phyloP scores from a whole-genome alignment of 1,284 basidiomycete species.

The Leccinum fallax region DNA sequence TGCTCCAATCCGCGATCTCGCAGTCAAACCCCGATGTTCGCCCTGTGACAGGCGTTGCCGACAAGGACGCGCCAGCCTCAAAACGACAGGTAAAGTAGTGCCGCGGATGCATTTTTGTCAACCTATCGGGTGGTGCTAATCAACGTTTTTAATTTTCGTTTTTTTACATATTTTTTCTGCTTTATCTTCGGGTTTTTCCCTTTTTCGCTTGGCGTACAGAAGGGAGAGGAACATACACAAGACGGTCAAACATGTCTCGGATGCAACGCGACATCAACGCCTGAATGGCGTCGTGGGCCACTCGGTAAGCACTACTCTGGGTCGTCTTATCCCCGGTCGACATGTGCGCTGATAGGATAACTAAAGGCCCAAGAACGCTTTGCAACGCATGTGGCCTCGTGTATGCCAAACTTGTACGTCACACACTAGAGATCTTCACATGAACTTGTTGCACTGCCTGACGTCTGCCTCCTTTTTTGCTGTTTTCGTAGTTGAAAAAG shows the following conservation, averaged over 20 bases:
- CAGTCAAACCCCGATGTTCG: constrained; percentile 34
- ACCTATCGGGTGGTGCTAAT: constrained; percentile 14
- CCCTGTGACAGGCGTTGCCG: constrained; percentile 20
- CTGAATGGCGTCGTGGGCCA: constrained; percentile 80
- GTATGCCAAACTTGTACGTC: constrained; percentile 59
- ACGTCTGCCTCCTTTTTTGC: constrained; percentile 13
- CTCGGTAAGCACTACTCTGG: constrained; percentile 53
- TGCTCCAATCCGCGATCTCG: constrained; percentile 45
- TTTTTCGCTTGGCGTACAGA: constrained; percentile 35
- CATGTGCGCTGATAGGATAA: constrained; percentile 24
- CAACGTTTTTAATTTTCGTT: constrained; percentile 14
- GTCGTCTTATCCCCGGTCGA: constrained; percentile 29
- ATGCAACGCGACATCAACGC: constrained; percentile 80
- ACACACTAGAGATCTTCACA: constrained; percentile 29
- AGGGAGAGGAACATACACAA: constrained; percentile 45
- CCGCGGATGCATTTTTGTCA: constrained; percentile 21
- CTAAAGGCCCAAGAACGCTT: constrained; percentile 54
- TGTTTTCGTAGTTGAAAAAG: constrained; percentile 37
- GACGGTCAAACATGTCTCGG: constrained; percentile 75
- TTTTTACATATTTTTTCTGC: constrained; percentile 1
- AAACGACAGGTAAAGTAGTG: constrained; percentile 47
- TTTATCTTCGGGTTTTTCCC: neutral
- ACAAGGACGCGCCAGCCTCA: constrained; percentile 37
- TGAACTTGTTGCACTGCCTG: constrained; percentile 17
- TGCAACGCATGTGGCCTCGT: constrained; percentile 63